A percentile compares a stretch with the other conserved stretches of the same genome.
Evolutionary conservation across 2,329 filamentous ascomycete genomes (phyloP).

Genomic region (Microdochium bolleyi): DNA sequence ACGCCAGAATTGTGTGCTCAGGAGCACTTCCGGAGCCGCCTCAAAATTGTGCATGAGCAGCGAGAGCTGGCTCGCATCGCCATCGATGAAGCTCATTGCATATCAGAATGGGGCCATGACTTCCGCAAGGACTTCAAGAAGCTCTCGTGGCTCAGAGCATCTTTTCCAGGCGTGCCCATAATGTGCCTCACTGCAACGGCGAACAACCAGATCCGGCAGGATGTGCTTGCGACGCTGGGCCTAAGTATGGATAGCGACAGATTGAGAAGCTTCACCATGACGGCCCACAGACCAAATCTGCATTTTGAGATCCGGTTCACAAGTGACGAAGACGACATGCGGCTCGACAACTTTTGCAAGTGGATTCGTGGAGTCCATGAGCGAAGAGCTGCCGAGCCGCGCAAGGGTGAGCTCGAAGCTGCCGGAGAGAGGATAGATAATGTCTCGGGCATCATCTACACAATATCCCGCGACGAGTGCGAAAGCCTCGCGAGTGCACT

Average conservation of each 20-base stretch:
- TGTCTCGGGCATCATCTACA: conserved; percentile 75
- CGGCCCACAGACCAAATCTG: conserved; percentile 74
- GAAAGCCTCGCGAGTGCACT: conserved; percentile 61
- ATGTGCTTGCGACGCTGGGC: conserved; percentile 70
- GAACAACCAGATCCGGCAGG: conserved; percentile 69
- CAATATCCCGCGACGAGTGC: conserved; percentile 66
- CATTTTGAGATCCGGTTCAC: conserved; percentile 88
- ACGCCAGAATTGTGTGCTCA: conserved; percentile 83
- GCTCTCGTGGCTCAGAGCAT: conserved; percentile 75
- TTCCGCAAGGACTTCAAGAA: conserved; percentile 90
- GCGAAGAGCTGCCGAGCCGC: conserved; percentile 53
- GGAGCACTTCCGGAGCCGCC: conserved; percentile 66
- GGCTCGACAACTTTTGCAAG: conserved; percentile 63
- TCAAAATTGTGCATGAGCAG: conserved; percentile 69
- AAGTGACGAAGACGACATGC: conserved; percentile 61
- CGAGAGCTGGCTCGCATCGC: conserved; percentile 80
- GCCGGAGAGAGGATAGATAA: conserved; percentile 49
- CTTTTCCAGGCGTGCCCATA: conserved; percentile 78
- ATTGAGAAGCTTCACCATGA: conserved; percentile 74
- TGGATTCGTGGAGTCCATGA: conserved; percentile 72
- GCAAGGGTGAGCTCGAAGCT: conserved; percentile 49
- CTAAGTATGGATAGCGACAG: conserved; percentile 49
- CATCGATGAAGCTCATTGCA: conserved; percentile 93
- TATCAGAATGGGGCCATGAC: conserved; percentile 97
- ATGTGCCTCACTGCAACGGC: conserved; percentile 92